Evolutionary conservation across 2,329 filamentous ascomycete genomes (phyloP).

Genomic region (Parastagonospora avenae): DNA sequence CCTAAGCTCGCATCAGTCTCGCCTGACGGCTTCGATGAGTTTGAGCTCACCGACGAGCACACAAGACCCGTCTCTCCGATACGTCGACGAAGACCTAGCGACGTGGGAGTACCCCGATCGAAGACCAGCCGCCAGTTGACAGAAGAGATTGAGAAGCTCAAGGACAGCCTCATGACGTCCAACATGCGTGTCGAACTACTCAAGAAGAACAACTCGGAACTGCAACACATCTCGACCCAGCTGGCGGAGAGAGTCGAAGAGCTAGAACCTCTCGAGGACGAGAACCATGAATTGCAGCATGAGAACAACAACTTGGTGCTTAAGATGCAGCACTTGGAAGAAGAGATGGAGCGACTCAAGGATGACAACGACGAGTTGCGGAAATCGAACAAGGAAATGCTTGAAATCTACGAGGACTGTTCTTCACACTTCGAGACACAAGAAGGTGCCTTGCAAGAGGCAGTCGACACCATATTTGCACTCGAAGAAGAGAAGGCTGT

Average conservation of each 20-base stretch:
- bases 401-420: conserved; percentile 34
- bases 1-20: conserved; percentile 10
- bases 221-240: conserved; percentile 32
- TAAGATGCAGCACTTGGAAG: conserved; percentile 25
- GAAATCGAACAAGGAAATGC: conserved; percentile 28
- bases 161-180: conserved; percentile 33
- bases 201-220: conserved; percentile 36
- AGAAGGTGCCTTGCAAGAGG: conserved; percentile 38
- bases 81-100: conserved; percentile 33
- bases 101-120: conserved; percentile 26
- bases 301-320: conserved; percentile 28
- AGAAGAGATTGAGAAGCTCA: conserved; percentile 31
- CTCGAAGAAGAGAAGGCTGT: conserved; percentile 34
- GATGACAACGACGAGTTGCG: conserved; percentile 21
- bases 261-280: conserved; percentile 32
- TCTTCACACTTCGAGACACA: conserved; percentile 31
- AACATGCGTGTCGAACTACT: conserved; percentile 40
- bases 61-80: conserved; percentile 34
- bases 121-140: conserved; percentile 38
- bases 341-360: conserved; percentile 19
- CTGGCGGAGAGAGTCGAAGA: conserved; percentile 31
- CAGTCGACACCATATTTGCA: conserved; percentile 37
- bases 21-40: conserved; percentile 26
- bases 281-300: conserved; percentile 31
- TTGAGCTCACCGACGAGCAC: conserved; percentile 40